A percentile compares a stretch with the other conserved stretches of the same genome.
Evolutionary conservation across 2,329 filamentous ascomycete genomes (phyloP).

Genomic region (Xylariaceae sp.): DNA sequence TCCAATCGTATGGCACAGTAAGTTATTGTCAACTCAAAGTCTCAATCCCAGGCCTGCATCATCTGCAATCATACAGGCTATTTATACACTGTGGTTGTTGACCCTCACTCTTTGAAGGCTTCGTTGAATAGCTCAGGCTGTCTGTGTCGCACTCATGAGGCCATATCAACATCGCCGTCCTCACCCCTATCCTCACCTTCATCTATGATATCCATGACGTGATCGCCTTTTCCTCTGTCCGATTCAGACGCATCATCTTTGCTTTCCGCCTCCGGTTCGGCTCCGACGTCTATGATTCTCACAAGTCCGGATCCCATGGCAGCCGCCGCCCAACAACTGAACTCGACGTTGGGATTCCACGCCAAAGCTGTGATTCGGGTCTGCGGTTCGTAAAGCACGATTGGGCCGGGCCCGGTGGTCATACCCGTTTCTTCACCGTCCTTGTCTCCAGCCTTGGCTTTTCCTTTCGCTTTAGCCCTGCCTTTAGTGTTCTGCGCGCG

Average conservation of each 20-base stretch:
- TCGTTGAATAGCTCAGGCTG: neutral
- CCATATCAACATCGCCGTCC: conserved; percentile 16
- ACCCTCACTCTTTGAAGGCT: neutral
- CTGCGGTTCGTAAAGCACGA: conserved; percentile 56
- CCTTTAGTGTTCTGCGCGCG: conserved; percentile 33
- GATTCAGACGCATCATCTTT: conserved; percentile 10
- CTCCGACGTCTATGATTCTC: conserved; percentile 61
- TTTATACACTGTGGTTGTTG: neutral
- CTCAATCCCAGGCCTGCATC: neutral
- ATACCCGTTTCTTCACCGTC: conserved; percentile 26
- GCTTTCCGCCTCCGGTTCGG: conserved; percentile 32
- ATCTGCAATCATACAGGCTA: neutral
- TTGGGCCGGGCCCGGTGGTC: conserved; percentile 34
- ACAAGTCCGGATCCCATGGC: conserved; percentile 65
- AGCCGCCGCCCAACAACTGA: conserved; percentile 62
- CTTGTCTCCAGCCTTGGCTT: conserved; percentile 18
- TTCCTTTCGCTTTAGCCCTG: conserved; percentile 35
- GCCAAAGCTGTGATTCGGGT: conserved; percentile 58
- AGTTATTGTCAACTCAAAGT: neutral
- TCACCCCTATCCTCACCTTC: conserved; percentile 11
- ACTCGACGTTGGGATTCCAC: conserved; percentile 66
- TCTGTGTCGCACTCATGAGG: neutral
- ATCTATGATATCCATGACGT: conserved; percentile 13
- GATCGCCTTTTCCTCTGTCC: conserved; percentile 12
- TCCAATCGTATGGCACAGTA: neutral